A percentile compares a stretch with the other conserved stretches of the same genome.
Evolutionary conservation across 306 rosid genomes (phyloP).

Genomic region (Dalbergia cultrata): DNA sequence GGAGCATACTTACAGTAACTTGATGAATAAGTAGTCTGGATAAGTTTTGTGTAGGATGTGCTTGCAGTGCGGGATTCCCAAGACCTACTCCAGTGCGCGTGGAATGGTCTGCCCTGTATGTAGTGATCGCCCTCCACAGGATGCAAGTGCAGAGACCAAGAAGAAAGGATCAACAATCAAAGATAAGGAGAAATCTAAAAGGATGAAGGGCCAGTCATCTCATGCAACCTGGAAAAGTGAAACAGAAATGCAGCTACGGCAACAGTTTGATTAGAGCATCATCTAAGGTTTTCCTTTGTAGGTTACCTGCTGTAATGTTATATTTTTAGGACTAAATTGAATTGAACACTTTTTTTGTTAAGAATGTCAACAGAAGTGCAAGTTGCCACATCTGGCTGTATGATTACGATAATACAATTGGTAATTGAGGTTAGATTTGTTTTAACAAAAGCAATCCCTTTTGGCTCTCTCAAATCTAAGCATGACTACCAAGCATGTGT

Average conservation of each 20-base stretch:
- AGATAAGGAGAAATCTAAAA: conserved; percentile 93
- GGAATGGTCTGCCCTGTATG: conserved; percentile 97
- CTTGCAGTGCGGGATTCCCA: conserved; percentile 94
- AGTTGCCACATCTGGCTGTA: conserved; percentile 6
- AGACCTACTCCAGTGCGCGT: conserved; percentile 76
- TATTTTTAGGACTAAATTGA: conserved; percentile 37
- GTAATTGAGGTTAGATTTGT: conserved; percentile 24
- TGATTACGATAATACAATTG: background rate
- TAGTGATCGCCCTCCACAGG: conserved; percentile 80
- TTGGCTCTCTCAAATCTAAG: background rate
- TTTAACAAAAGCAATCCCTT: background rate
- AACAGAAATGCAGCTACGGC: conserved; percentile 95
- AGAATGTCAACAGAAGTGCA: conserved; percentile 23
- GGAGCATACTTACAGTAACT: conserved; percentile 4
- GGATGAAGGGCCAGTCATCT: conserved; percentile 96
- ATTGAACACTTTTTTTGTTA: conserved; percentile 11
- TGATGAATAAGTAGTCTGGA: conserved; percentile 24
- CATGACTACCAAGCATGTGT: no score
- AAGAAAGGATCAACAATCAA: conserved; percentile 89
- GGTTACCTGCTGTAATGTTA: conserved; percentile 12
- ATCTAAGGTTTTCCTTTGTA: conserved; percentile 22
- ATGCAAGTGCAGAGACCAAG: conserved; percentile 63
- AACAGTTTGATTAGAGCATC: conserved; percentile 75
- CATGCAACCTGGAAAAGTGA: conserved; percentile 98
- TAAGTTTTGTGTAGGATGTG: conserved; percentile 72